phyloP scores from a whole-genome alignment of 176 grass and related monocot genomes.

The Avena sativa region DNA sequence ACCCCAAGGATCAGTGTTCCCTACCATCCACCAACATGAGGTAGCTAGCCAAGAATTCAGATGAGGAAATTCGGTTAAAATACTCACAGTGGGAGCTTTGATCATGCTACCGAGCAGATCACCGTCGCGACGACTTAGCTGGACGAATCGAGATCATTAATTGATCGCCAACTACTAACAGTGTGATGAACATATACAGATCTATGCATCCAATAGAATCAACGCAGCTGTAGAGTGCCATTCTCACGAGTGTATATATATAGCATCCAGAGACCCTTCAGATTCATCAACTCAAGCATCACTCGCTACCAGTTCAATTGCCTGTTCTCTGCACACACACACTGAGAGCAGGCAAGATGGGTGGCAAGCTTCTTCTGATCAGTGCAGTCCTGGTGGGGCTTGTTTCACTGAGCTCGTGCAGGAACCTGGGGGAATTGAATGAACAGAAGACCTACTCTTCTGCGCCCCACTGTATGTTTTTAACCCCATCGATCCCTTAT shows the following conservation, averaged over 20 bases:
- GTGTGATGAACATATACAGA: slow-evolving; percentile 30
- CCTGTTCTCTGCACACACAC: slow-evolving; percentile 17
- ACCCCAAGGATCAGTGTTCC: slow-evolving; percentile 14
- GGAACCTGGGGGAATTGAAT: slow-evolving; percentile 61
- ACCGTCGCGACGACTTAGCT: slow-evolving; percentile 13
- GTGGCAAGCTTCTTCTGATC: slow-evolving; percentile 56
- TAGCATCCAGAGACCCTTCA: slow-evolving; percentile 28
- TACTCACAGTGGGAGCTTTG: slow-evolving; percentile 37
- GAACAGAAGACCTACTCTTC: slow-evolving; percentile 59
- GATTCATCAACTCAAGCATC: slow-evolving; percentile 46
- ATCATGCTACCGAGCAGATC: slow-evolving; percentile 13
- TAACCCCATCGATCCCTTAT: slow-evolving; percentile 20
- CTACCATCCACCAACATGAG: slow-evolving; percentile 23
- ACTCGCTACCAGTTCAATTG: slow-evolving; percentile 35
- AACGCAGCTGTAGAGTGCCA: not conserved
- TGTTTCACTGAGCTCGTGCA: slow-evolving; percentile 56
- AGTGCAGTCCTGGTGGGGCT: slow-evolving; percentile 63
- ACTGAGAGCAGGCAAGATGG: slow-evolving; percentile 53
- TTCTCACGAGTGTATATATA: slow-evolving; percentile 28
- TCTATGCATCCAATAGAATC: slow-evolving; percentile 20
- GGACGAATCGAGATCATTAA: slow-evolving; percentile 47
- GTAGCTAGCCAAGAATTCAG: not conserved
- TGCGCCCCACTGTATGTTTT: slow-evolving; percentile 42
- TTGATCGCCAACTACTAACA: slow-evolving; percentile 49
- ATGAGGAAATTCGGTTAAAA: slow-evolving; percentile 22